Evolutionary conservation across 129 eudicot species (phyloP).

Genomic region (Heracleum sosnowskyi): DNA sequence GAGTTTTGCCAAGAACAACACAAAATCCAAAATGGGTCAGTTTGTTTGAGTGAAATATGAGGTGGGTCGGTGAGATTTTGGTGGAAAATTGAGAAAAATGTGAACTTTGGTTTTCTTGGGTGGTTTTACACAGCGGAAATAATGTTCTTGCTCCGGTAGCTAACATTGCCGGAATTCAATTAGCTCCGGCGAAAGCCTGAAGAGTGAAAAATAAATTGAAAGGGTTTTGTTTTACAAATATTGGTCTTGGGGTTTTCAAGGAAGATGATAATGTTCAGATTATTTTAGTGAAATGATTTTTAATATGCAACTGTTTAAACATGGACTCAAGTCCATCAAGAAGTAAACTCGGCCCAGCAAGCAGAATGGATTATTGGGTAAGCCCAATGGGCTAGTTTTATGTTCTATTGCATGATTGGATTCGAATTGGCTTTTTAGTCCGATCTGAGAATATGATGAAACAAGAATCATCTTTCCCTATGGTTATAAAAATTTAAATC

Average conservation of each 20-base stretch:
- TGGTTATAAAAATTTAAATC: too few relatives aligned
- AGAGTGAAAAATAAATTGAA: not conserved
- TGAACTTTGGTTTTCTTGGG: conserved; percentile 25
- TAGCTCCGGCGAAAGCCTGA: not conserved
- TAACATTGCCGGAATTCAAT: conserved; percentile 21
- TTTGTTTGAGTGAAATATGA: not conserved
- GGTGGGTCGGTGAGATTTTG: not conserved
- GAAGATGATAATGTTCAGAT: not conserved
- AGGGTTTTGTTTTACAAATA: not conserved
- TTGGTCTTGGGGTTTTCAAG: not conserved
- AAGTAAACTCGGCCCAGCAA: not conserved
- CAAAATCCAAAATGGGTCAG: conserved; percentile 9
- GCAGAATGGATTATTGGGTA: too few relatives aligned
- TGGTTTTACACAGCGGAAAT: conserved; percentile 15
- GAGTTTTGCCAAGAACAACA: conserved; percentile 1
- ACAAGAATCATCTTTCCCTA: too few relatives aligned
- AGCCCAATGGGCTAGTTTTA: too few relatives aligned
- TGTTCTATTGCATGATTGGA: too few relatives aligned
- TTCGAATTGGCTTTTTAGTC: too few relatives aligned
- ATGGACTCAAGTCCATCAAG: not conserved
- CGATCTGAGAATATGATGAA: too few relatives aligned
- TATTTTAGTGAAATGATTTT: not conserved
- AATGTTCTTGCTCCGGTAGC: conserved; percentile 25
- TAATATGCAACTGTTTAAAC: not conserved
- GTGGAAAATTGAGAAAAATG: not conserved